Conservation (phyloP, 768 basidiomycete species). For the Mycena galopus region DNA sequence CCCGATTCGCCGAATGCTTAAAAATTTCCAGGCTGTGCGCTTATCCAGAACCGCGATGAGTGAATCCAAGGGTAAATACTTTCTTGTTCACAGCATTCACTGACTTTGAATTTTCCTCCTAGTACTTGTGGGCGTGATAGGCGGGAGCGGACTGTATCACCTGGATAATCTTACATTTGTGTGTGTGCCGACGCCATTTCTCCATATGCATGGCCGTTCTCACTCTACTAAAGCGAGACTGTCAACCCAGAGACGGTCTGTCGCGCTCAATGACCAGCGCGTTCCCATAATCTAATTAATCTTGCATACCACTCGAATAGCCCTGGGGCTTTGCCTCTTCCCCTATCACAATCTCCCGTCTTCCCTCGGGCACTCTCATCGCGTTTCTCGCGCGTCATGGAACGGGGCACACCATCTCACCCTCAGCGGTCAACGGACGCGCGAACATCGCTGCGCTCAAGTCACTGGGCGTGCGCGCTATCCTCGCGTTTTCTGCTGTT, state of each 20-base stretch:
- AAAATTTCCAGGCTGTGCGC: neutral
- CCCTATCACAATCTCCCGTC: slow-evolving; percentile 87
- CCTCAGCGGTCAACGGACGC: slow-evolving; percentile 84
- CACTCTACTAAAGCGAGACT: slow-evolving; percentile 59
- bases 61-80: slow-evolving; percentile 6
- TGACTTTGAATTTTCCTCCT: neutral
- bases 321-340: slow-evolving; percentile 96
- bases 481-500: slow-evolving; percentile 96
- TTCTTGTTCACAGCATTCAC: neutral
- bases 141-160: slow-evolving; percentile 93
- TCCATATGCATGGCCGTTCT: neutral
- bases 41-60: neutral
- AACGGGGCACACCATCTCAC: slow-evolving; percentile 78
- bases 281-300: neutral
- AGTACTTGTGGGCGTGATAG: slow-evolving; percentile 92
- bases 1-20: neutral
- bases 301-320: slow-evolving; percentile 62
- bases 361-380: slow-evolving; percentile 82
- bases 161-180: slow-evolving; percentile 91
- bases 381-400: slow-evolving; percentile 97
- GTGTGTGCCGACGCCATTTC: slow-evolving; percentile 67
- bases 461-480: slow-evolving; percentile 86
- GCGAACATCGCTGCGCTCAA: slow-evolving; percentile 98
- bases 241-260: slow-evolving; percentile 88
- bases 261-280: neutral